These are phyloP conservation scores for Sparassis latifolia DNA, from an alignment of 1,284 basidiomycete genomes.

Conservation along the genomic window DNA sequence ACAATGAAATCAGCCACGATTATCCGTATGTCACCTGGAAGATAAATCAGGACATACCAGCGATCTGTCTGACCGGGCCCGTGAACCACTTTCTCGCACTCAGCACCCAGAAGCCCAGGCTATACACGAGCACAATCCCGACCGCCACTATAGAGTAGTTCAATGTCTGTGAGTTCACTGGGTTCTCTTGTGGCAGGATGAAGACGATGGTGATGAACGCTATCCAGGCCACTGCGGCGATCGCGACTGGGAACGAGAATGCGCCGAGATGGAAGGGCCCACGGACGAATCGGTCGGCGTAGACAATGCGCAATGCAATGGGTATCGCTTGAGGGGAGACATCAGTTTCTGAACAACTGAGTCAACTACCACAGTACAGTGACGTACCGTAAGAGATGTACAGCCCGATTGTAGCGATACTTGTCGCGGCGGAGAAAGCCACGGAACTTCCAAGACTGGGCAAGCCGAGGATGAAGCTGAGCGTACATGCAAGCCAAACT, in stretches of 20 bases:
- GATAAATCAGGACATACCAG: slow-evolving; percentile 32
- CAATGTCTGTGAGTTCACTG: slow-evolving; percentile 61
- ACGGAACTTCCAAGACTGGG: slow-evolving; percentile 67
- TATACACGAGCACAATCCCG: slow-evolving; percentile 58
- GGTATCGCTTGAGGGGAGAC: slow-evolving; percentile 45
- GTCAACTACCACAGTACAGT: too few species aligned
- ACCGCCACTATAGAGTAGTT: slow-evolving; percentile 73
- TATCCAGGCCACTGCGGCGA: slow-evolving; percentile 51
- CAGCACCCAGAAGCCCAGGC: slow-evolving; percentile 57
- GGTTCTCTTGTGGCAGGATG: slow-evolving; percentile 61
- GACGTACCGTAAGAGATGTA: slow-evolving; percentile 62
- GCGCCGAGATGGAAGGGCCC: slow-evolving; percentile 69
- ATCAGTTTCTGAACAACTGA: not conserved
- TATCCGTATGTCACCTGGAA: not conserved
- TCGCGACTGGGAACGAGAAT: slow-evolving; percentile 53
- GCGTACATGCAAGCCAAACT: slow-evolving; percentile 74
- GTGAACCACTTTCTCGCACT: slow-evolving; percentile 67
- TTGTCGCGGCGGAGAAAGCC: slow-evolving; percentile 69
- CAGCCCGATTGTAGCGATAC: slow-evolving; percentile 72
- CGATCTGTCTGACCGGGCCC: slow-evolving; percentile 60
- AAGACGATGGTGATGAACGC: slow-evolving; percentile 59
- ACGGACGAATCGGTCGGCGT: slow-evolving; percentile 50
- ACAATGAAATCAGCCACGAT: not conserved
- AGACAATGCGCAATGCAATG: slow-evolving; percentile 58
- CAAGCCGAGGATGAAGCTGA: slow-evolving; percentile 70